Evolutionary conservation across 2,329 filamentous ascomycete species (phyloP), one percentile per base, ranked within the genome.

Genomic region (Sclerotinia borealis): DNA sequence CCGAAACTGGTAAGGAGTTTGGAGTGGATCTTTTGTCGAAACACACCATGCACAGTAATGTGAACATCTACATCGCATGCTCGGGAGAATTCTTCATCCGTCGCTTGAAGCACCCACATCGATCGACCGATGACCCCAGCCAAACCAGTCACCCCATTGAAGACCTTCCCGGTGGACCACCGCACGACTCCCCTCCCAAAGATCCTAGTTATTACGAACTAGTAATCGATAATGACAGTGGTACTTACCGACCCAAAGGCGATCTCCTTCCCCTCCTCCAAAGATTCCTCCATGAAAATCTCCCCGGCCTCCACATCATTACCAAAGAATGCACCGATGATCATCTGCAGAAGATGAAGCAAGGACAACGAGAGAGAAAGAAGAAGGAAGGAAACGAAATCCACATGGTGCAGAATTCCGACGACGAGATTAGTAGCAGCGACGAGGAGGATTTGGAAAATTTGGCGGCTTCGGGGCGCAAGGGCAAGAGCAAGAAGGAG

Each of bases 11-110:
- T 36, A 95, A 95, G 71, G 93, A 97, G 72, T 97, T 97, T 65
- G 92, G 93, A 59, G 92, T 98, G 71, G 93, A 97, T 77, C 80
- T 97, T 75, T 78, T 98, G 71, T 92, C 88, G 75, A 98, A 98
- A 75, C 93, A 98, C 76, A 96, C 92, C 47, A 96, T 98, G 92
- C 93, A 98, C 78, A 93, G 91, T 68, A 88, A 97, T 75, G 93
- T 96, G 1, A 90, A 87, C 41, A 89, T 91, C 2, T 96, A 96
- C 75, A 91, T 97, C 67, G 93, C 93, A 27, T 97, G 88, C 74
- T 92, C 90, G 0, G 93, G 93, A 48, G 93, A 98, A 73, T 98
- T 98, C 76, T 95, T 97, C 75, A 83, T 98, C 66, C 85, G 92
- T 17, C 84, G 89, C 3, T 80, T 91, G 31, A 83, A 80, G 66